phyloP scores from a whole-genome alignment of 1,284 basidiomycete species.

The Fomitopsis schrenkii region DNA sequence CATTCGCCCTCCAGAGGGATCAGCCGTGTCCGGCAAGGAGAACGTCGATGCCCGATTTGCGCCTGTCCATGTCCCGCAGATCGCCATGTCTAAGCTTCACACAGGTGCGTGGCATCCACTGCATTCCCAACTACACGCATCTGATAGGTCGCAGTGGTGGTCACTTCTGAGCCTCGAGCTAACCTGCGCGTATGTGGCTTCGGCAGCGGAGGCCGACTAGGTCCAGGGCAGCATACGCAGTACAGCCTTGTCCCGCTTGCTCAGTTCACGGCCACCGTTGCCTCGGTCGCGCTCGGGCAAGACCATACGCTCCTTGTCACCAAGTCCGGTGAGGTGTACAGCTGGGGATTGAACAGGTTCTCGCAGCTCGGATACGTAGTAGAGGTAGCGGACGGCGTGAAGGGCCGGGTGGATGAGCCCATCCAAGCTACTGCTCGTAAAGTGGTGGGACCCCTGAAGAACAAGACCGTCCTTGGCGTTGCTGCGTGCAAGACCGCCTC shows the following conservation, averaged over 20 bases:
- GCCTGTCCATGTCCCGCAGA: conserved; percentile 58
- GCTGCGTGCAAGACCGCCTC: conserved; percentile 88
- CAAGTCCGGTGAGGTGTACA: conserved; percentile 76
- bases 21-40: conserved; percentile 15
- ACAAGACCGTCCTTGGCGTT: conserved; percentile 77
- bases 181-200: conserved; percentile 87
- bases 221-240: conserved; percentile 77
- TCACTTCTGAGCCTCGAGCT: conserved; percentile 70
- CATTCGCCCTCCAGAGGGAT: conserved; percentile 29
- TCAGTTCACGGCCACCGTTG: conserved; percentile 50
- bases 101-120: conserved; percentile 39
- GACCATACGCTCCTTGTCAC: conserved; percentile 93
- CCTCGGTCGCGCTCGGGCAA: conserved; percentile 76
- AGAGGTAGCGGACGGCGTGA: conserved; percentile 42
- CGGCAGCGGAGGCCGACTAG: conserved; percentile 79
- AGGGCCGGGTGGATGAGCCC: conserved; percentile 25
- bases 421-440: conserved; percentile 78
- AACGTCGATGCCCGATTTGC: conserved; percentile 44
- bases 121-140: neutral
- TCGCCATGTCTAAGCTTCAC: conserved; percentile 83
- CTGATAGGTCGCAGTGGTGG: conserved; percentile 40
- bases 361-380: conserved; percentile 87
- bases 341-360: conserved; percentile 90
- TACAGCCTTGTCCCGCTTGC: conserved; percentile 63
- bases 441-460: conserved; percentile 77